Conservation (phyloP, 441 rosid genomes). For the Gossypium lobatum region DNA sequence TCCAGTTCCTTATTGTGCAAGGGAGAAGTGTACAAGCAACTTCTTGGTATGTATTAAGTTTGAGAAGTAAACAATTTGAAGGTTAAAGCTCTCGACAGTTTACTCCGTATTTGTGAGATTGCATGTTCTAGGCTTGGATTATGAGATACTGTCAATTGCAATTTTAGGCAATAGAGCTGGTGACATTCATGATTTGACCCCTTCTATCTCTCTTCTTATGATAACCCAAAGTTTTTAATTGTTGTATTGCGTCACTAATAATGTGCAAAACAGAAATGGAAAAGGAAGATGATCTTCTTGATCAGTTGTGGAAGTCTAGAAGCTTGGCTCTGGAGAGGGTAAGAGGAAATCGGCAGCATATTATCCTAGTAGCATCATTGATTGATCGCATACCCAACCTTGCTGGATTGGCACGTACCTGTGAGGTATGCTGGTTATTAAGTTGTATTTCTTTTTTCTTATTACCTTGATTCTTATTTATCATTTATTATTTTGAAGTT, state of each 20-base stretch:
- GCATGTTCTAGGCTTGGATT: neutral
- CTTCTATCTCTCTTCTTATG: neutral
- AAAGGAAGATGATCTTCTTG: slow-evolving; percentile 73
- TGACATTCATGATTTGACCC: neutral
- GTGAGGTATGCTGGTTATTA: slow-evolving; percentile 54
- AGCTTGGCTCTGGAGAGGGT: slow-evolving; percentile 52
- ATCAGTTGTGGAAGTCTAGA: slow-evolving; percentile 63
- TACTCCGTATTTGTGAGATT: neutral
- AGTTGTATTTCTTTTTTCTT: neutral
- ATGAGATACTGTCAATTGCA: neutral
- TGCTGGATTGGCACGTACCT: slow-evolving; percentile 91
- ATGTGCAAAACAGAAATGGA: slow-evolving; percentile 60
- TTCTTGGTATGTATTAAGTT: slow-evolving; percentile 49
- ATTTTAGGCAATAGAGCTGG: neutral
- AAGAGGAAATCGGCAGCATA: slow-evolving; percentile 61
- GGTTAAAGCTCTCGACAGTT: neutral
- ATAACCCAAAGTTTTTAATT: neutral
- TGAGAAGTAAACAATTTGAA: slow-evolving; percentile 3
- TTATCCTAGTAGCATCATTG: slow-evolving; percentile 84
- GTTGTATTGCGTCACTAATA: slow-evolving; percentile 4
- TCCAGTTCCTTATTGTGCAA: slow-evolving; percentile 40
- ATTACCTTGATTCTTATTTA: neutral
- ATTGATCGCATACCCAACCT: slow-evolving; percentile 95
- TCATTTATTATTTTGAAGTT: neutral
- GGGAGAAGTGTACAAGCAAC: slow-evolving; percentile 45